These are phyloP conservation scores for Blumeriella jaapii DNA, from an alignment of 2,329 filamentous ascomycete genomes.

Conservation along the genomic window DNA sequence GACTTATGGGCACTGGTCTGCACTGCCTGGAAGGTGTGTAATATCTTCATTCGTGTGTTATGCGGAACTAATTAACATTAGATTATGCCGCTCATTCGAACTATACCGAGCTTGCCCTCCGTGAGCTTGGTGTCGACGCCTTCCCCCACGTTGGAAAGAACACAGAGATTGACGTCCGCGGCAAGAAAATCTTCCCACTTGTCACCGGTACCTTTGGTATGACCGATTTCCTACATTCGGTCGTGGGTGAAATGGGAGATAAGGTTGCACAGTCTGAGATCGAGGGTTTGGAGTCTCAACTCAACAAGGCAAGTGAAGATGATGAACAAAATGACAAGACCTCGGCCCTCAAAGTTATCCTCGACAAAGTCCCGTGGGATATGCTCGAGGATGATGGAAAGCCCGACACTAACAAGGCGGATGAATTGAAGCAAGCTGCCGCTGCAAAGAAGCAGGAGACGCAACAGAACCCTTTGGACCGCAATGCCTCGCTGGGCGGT, in stretches of 20 bases:
- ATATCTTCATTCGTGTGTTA: not conserved
- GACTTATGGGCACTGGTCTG: constrained; percentile 7
- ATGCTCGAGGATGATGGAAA: constrained; percentile 7
- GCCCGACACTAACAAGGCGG: constrained; percentile 6
- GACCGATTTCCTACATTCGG: constrained; percentile 81
- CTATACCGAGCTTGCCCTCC: constrained; percentile 74
- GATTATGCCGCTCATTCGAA: constrained; percentile 89
- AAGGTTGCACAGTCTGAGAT: constrained; percentile 56
- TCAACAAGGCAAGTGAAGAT: constrained; percentile 4
- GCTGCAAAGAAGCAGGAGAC: constrained; percentile 6
- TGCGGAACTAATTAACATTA: not conserved
- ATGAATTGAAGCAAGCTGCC: constrained; percentile 5
- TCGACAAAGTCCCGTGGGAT: constrained; percentile 9
- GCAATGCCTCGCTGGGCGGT: constrained; percentile 50
- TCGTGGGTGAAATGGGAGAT: constrained; percentile 66
- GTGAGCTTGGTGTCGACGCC: constrained; percentile 70
- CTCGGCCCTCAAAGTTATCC: constrained; percentile 4
- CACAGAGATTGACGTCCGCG: constrained; percentile 56
- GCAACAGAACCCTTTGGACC: constrained; percentile 31
- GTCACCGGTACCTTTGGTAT: constrained; percentile 87
- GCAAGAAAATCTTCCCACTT: constrained; percentile 62
- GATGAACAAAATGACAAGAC: constrained; percentile 7
- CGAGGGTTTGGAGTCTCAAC: constrained; percentile 7
- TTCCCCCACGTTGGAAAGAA: constrained; percentile 75
- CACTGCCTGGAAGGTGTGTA: constrained; percentile 8